Evolutionary conservation across 2,329 filamentous ascomycete species (phyloP).

Genomic region (Neopestalotiopsis rosae): DNA sequence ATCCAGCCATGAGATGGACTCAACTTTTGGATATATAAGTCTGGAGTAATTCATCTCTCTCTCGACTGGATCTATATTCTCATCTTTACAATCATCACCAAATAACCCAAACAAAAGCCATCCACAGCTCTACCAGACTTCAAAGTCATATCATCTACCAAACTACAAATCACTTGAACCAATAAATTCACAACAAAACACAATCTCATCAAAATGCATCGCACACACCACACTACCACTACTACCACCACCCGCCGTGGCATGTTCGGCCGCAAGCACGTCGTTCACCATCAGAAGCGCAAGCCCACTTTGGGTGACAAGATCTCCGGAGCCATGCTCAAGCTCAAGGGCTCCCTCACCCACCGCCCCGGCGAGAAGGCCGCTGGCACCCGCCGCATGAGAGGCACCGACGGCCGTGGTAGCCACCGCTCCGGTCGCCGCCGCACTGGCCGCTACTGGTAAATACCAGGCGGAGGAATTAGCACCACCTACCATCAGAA

Average conservation of each 20-base stretch:
- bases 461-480: not conserved
- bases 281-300: constrained; percentile 68
- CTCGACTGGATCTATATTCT: not conserved
- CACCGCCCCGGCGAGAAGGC: constrained; percentile 75
- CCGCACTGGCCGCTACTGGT: constrained; percentile 11
- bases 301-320: constrained; percentile 76
- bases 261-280: constrained; percentile 46
- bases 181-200: constrained; percentile 16
- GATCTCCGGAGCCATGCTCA: constrained; percentile 76
- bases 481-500: too few species aligned
- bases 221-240: constrained; percentile 45
- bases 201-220: constrained; percentile 38
- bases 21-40: constrained; percentile 19
- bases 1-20: not conserved
- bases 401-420: constrained; percentile 74
- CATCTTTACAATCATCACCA: constrained; percentile 2
- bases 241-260: constrained; percentile 46
- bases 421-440: constrained; percentile 40
- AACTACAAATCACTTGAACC: constrained; percentile 17
- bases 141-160: not conserved
- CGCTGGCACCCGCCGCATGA: constrained; percentile 75
- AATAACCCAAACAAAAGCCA: constrained; percentile 1
- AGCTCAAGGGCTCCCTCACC: constrained; percentile 73
- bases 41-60: constrained; percentile 8
- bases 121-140: constrained; percentile 1